Evolutionary conservation across 1,139 yeast genomes (phyloP), one percentile per base, ranked within the genome.

Genomic region (Scheffersomyces stambukii): DNA sequence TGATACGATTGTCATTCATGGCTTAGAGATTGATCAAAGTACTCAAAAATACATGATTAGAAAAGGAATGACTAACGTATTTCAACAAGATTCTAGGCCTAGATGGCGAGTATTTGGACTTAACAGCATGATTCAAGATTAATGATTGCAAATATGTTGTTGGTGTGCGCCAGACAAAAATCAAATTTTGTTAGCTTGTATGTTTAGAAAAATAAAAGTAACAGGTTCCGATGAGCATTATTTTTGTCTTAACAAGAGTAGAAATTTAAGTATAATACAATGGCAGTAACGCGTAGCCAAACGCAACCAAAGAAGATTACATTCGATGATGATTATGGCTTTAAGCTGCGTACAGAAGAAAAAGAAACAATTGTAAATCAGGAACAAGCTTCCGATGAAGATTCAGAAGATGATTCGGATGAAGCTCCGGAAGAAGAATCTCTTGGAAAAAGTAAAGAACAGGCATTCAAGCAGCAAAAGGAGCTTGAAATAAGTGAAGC

Each of bases 361-460:
- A 24, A 8, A 11, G 13, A 27, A 23, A 26, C 27, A 7, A 19
- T 20, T 20, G 13, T 26, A 30, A 13, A 30, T 30, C 8, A 38
- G 13, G 39, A 28, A 6, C 37, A 31, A 7, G 40, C 24, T 8
- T 37, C 38, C 8, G 42, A 36, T 2, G 39, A 30, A 5, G 49
- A 35, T 19, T 35, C 36, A 3, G 54, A 48, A 9, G 41, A 47
- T 11, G 61, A 58, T 25, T 51, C 59, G 2, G 73, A 67, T 41
- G 71, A 64, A n/a, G 74, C 73, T 1, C 74, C 74, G 16, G 73
- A 67, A 47, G 73, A 66, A 44, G 72, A 64, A 36, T 55, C 67
- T 5, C 57, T 58, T 2, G 36, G 49, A 7, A 40, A 45, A 20
- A 47, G 64, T 14, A 62, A 53, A 36, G 36, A 50, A 30, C 54